phyloP scores from a whole-genome alignment of 257 asterid species.

The Perilla frutescens region DNA sequence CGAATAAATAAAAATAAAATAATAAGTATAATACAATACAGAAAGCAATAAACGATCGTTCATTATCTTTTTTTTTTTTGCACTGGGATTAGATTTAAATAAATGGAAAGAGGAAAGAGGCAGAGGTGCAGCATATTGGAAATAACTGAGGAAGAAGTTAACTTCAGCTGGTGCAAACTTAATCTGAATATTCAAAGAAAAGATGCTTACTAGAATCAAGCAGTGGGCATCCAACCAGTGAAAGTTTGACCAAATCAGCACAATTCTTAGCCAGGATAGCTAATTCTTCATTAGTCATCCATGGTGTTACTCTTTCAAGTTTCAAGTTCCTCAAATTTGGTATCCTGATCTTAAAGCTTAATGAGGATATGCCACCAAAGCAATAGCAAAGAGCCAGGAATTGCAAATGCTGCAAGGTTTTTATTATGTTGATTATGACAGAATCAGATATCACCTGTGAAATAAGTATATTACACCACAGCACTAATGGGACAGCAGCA shows the following conservation, averaged over 20 bases:
- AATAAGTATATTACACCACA: constrained; percentile 29
- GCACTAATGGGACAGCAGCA: constrained; percentile 21
- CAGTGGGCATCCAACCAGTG: constrained; percentile 76
- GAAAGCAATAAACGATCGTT: constrained; percentile 22
- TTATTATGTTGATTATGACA: constrained; percentile 50
- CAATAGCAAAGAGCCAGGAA: constrained; percentile 77
- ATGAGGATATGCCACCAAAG: constrained; percentile 75
- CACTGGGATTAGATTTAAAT: constrained; percentile 20
- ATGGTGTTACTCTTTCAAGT: constrained; percentile 80
- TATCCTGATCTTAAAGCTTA: constrained; percentile 55
- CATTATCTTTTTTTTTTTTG: constrained; percentile 18
- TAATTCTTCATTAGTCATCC: constrained; percentile 81
- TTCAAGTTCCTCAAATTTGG: constrained; percentile 78
- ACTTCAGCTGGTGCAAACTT: neutral
- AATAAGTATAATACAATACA: neutral
- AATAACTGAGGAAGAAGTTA: constrained; percentile 4
- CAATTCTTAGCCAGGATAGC: constrained; percentile 67
- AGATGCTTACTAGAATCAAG: constrained; percentile 64
- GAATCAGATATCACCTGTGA: constrained; percentile 78
- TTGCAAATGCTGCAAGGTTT: constrained; percentile 58
- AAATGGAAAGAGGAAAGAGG: constrained; percentile 19
- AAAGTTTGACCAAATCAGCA: constrained; percentile 62
- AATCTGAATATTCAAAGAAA: constrained; percentile 12
- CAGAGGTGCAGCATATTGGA: constrained; percentile 11
- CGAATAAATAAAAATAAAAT: constrained; percentile 21